Percentiles rank a stretch among this genome's conserved stretches.
Evolutionary conservation across 2,329 filamentous ascomycete genomes (phyloP).

Genomic region (Fusarium sp.): DNA sequence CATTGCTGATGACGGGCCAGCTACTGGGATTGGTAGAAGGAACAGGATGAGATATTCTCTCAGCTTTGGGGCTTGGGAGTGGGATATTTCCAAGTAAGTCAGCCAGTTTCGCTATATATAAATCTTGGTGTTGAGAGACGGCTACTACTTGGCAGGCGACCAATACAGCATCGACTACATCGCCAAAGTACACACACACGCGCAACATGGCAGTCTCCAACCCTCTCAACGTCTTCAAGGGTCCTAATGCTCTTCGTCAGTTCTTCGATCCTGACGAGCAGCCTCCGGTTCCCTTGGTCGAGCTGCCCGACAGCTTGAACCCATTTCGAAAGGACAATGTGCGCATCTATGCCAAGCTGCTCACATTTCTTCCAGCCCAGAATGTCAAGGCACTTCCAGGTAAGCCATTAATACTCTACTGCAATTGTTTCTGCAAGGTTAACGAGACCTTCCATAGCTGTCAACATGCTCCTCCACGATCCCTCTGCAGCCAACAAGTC

Average conservation of each 20-base stretch:
- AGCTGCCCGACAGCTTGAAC: neutral
- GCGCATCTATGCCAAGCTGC: neutral
- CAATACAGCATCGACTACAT: neutral
- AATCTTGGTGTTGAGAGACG: neutral
- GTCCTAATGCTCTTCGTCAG: neutral
- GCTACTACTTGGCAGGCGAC: neutral
- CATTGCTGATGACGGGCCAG: neutral
- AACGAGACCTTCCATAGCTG: neutral
- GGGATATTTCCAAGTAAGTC: neutral
- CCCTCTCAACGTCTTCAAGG: neutral
- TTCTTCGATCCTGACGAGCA: constrained; percentile 1
- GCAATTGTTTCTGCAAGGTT: neutral
- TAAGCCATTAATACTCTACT: neutral
- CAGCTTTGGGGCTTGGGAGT: neutral
- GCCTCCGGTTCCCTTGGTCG: neutral
- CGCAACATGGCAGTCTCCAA: neutral
- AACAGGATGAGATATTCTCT: neutral
- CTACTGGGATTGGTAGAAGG: neutral
- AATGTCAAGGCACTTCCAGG: constrained; percentile 2
- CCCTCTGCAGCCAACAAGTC: neutral
- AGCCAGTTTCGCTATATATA: neutral
- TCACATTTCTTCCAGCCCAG: neutral
- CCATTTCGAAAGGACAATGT: neutral
- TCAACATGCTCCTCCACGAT: constrained; percentile 2
- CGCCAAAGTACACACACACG: neutral